These are phyloP conservation scores for Quercus suber DNA, from an alignment of 306 rosid species.

Conservation along the genomic window DNA sequence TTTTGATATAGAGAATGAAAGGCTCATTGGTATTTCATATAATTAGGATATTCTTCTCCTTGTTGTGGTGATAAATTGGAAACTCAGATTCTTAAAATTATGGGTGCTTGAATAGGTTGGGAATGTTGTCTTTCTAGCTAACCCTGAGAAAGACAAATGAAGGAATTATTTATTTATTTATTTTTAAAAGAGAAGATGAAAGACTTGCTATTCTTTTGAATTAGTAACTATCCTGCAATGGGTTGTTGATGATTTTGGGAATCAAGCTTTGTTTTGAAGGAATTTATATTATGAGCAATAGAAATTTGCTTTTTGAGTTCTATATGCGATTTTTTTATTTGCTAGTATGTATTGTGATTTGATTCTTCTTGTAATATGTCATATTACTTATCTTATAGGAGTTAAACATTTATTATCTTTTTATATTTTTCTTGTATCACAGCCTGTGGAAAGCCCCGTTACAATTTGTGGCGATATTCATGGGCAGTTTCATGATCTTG, in stretches of 20 bases:
- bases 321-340: constrained; percentile 5
- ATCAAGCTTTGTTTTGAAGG: neutral
- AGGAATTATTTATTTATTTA: too few species aligned
- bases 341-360: neutral
- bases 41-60: too few species aligned
- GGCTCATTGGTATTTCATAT: too few species aligned
- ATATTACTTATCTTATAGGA: too few species aligned
- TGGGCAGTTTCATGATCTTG: constrained; percentile 99
- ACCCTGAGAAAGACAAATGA: too few species aligned
- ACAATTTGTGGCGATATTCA: constrained; percentile 99
- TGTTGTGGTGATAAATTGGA: too few species aligned
- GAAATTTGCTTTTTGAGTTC: neutral
- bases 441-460: constrained; percentile 99
- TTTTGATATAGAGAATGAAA: too few species aligned
- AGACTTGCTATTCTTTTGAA: neutral
- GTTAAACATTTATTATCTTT: constrained; percentile 18
- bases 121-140: too few species aligned
- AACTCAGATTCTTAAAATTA: too few species aligned
- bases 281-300: neutral
- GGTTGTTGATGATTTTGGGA: neutral
- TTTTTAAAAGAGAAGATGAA: too few species aligned
- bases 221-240: neutral
- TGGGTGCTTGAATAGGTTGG: too few species aligned
- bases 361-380: neutral
- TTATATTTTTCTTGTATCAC: constrained; percentile 31